phyloP scores from a whole-genome alignment of 1,139 yeast genomes.

The Pichia sp. region DNA sequence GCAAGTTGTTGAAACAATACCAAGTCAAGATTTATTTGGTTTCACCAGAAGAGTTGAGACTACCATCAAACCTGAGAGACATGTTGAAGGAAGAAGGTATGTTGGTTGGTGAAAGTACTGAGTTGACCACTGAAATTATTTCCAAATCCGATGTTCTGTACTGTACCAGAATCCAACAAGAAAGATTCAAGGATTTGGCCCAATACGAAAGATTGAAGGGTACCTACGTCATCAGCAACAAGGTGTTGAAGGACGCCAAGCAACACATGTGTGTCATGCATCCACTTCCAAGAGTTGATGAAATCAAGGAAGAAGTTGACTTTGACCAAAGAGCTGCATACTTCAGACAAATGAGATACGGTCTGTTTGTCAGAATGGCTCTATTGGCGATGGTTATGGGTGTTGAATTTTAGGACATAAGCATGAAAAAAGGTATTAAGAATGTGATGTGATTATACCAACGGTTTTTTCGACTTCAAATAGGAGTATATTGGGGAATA shows the following conservation, averaged over 20 bases:
- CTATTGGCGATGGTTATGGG: constrained; percentile 97
- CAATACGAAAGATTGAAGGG: constrained; percentile 90
- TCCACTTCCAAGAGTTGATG: constrained; percentile 96
- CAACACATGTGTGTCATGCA: constrained; percentile 99
- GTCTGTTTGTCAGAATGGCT: constrained; percentile 98
- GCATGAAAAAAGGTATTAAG: not conserved
- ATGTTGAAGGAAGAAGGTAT: constrained; percentile 64
- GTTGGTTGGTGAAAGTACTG: constrained; percentile 69
- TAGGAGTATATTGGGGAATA: constrained; percentile 23
- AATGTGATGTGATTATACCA: too few relatives aligned
- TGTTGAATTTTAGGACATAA: constrained; percentile 36
- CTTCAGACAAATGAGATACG: constrained; percentile 99
- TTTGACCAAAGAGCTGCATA: constrained; percentile 99
- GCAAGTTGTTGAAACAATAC: constrained; percentile 85
- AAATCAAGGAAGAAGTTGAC: constrained; percentile 96
- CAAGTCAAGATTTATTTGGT: constrained; percentile 92
- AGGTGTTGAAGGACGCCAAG: constrained; percentile 85
- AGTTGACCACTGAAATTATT: constrained; percentile 76
- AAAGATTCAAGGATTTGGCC: constrained; percentile 73
- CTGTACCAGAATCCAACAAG: constrained; percentile 98
- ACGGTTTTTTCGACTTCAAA: not conserved
- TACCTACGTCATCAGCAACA: constrained; percentile 87
- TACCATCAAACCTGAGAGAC: constrained; percentile 70
- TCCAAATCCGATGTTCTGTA: constrained; percentile 90
- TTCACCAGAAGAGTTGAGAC: constrained; percentile 78